Evolutionary conservation across 2,329 filamentous ascomycete species (phyloP).

Genomic region (Neonectria sp.): DNA sequence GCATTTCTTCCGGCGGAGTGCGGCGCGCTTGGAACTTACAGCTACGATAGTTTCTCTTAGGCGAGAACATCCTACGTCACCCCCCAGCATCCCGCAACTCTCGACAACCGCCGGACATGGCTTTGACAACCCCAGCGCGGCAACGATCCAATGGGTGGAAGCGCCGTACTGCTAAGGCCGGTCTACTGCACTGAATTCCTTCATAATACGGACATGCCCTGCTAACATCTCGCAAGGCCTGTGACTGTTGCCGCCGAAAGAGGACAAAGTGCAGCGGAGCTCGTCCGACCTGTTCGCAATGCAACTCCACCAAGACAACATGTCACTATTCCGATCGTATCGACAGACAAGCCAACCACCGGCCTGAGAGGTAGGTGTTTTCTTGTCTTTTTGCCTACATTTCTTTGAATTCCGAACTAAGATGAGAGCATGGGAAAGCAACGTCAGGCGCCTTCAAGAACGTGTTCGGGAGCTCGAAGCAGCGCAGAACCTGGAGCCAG

Average conservation of each 20-base stretch:
- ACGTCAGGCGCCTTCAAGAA: slow-evolving; percentile 3
- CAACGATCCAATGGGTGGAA: slow-evolving; percentile 19
- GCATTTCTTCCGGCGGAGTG: slow-evolving; percentile 2
- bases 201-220: too few species aligned
- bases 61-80: background rate
- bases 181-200: too few species aligned
- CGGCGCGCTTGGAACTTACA: background rate
- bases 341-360: background rate
- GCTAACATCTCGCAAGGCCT: slow-evolving; percentile 8
- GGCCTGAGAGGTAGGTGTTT: background rate
- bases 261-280: slow-evolving; percentile 18
- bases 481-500: background rate
- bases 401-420: background rate
- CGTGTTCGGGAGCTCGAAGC: slow-evolving; percentile 10
- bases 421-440: background rate
- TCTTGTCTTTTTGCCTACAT: rapidly evolving
- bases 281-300: slow-evolving; percentile 14
- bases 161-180: slow-evolving; percentile 19
- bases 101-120: background rate
- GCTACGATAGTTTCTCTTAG: background rate
- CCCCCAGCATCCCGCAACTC: background rate
- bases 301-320: background rate
- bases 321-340: slow-evolving; percentile 22
- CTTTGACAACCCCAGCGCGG: slow-evolving; percentile 2
- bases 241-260: slow-evolving; percentile 20